Evolutionary conservation across 805 yeast genomes (phyloP), one percentile per base, ranked within the genome.

Genomic region (Vanderwaltozyma verrucispora): DNA sequence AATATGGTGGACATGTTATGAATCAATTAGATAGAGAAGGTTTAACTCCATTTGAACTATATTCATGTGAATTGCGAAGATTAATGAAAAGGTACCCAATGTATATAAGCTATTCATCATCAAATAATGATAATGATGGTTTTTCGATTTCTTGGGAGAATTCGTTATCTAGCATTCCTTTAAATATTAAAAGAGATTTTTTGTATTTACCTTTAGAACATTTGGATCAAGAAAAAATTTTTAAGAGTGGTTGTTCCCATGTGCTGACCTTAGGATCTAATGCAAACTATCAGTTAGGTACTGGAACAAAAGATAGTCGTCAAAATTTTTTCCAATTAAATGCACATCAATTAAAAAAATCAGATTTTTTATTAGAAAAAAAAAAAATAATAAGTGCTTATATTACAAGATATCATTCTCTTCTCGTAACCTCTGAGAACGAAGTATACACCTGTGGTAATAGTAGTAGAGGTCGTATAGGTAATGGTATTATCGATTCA

Each of bases 381-480:
- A 75, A 74, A 23, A 54, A 79, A 23, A 64, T 75, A 37, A 63
- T 61, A 30, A 65, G 67, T 27, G 54, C 79, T 2, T 59, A 55
- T 17, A 59, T 83, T 44, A 75, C 88, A 2, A 80, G 75, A 50
- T 72, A 75, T 47, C 94, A 84, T 51, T 69, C 86, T 0, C 56
- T 79, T 1, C 52, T 80, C 0, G 46, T 79, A 6, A 77, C 88
- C 0, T 63, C 67, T 13, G 75, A 42, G 1, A 73, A 73, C 6
- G 67, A 70, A 35, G 46, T 85, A 0, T 75, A 62, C 41, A 62
- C 80, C 0, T 71, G 82, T 39, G 95, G 95, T 1, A 67, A 74
- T 28, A 79, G 81, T 5, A 65, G 80, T 1, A 63, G 80, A 34
- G 94, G 94, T 1, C 64, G 94, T 32, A 57, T 85, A 15, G 95